Evolutionary conservation across 257 asterid genomes (phyloP), one percentile per base, ranked within the genome.

Genomic region (Jasminum sambac): DNA sequence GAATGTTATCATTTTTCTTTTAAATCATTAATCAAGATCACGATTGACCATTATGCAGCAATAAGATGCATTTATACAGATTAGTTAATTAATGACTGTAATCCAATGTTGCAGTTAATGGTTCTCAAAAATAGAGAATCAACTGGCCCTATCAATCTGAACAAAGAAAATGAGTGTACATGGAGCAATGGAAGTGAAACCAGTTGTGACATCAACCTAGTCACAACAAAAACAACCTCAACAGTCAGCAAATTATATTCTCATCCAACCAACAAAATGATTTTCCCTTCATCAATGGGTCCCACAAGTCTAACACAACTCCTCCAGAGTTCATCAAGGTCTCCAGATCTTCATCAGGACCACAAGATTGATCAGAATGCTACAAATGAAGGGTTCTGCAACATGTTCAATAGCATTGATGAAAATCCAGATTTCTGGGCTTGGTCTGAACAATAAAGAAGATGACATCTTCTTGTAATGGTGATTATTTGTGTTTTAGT

Each of bases 121-220:
- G 80, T 78, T 34, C 67, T 90, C 77, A 82, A 82, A 71, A 74
- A 69, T 5, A 74, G 83, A 61, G 93, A 81, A 21, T 66, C 92
- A 3, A 63, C 13, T 0, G 89, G 83, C 39, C 40, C 72, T 21
- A 79, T 82, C 0, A 89, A 89, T 76, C 78, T 89, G 46, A 87
- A 84, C 77, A 87, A 78, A 41, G 95, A 84, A 50, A 87, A 81
- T 44, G 95, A 87, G 71, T 90, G 93, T 6, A 80, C 93, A 0
- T 87, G 96, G 97, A 86, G 95, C 84, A 84, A 85, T 52, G 95
- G 82, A 68, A 89, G 92, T 66, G 90, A 84, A n/a, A 85, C 74
- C 81, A 87, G 87, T 42, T 79, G 81, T 11, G 95, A 87, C 26
- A 84, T 87, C 40, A 87, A 87, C 67, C 79, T 89, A 19, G 82